Base-by-base conservation (phyloP, 169 alveolate species). In the Cryptosporidium viatorum region DNA sequence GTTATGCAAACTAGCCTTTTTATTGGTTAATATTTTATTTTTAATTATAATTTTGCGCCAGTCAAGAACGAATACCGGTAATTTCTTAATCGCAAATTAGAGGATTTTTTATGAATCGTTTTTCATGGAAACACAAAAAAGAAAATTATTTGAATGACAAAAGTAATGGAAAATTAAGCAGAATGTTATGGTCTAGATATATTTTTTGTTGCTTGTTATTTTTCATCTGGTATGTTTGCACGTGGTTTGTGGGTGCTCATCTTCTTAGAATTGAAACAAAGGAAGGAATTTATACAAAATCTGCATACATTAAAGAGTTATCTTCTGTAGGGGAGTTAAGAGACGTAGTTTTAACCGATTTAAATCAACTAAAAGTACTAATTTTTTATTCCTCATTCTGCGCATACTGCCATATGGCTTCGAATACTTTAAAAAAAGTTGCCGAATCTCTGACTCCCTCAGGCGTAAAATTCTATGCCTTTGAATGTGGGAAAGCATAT, bases 181-280 rank as follows among this genome's bases (percentile, higher is more conserved):
- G 75, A 16, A 60, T 43, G 67, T 31, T 80, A 3, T 21, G 29
- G 59, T 65, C 89, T 1, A 80, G 75, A 29, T 80, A 62, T 67
- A 10, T 80, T n/a, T 80, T 62, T 59, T 41, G 89, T 39, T 35
- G 33, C 26, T 26, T 65, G 26, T 58, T 80, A 35, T 41, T 80
- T 14, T 14, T 80, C 6, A 62, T 80, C 12, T 80, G 89, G 89
- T 80, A 80, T 48, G 9, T 80, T 37, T 80, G 89, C 51, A 65
- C 68, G 8, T 80, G 89, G 89, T 80, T 80, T 80, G 89, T 80
- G 33, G 89, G 89, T 60, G 89, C 89, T 37, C 89, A 80, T 6
- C 65, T 80, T 26, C 75, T 80, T 23, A 59, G 65, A 52, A 59
- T 80, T 10, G 89, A 80, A 59, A 80, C 62, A 14, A 80, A 52